Evolutionary conservation across 2,329 filamentous ascomycete genomes (phyloP), one percentile per base, ranked within the genome.

Genomic region (Pyricularia sp.): DNA sequence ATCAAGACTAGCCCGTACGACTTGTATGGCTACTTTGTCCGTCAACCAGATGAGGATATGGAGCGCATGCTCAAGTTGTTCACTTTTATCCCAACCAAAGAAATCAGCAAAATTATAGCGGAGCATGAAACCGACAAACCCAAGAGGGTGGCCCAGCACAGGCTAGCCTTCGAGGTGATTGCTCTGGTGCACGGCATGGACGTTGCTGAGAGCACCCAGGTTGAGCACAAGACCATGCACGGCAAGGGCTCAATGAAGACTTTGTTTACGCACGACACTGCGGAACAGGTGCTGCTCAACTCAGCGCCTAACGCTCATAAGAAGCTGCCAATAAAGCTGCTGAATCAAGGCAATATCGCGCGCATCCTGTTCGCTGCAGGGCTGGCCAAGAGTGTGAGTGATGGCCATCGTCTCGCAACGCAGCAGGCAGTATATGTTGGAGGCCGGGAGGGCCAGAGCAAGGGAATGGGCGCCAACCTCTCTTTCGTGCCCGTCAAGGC

Each of bases 21-120:
- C 69, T 83, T 98, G 0, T 98, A 98, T 77, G 84, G 94, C 77
- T 97, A 94, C 82, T 95, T 98, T 74, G 84, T 97, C 72, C 88
- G 92, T 67, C 90, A 91, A 0, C 83, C 93, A 0, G 95, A 99
- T 75, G 86, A 86, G 11, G 91, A 96, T 68, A 88, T 98, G 4
- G 91, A 93, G 78, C 85, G 84, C 36, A 90, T 97, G 71, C 83
- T 99, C 59, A 94, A 92, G 76, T 86, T 97, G 26, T 93, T 99
- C 77, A 99, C 95, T 0, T 97, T 99, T 76, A 79, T 97, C 55
- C 91, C 94, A 0, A 73, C 92, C 2, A 75, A 84, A 9, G 78
- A 87, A n/a, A 96, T 99, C 72, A 76, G 83, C 3, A 74, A 81
- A 17, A 78, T 92, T 68, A 91, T 98, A 86, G 77, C 81, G 36